Conservation (phyloP, 179 eudicot species). For the Amaranthus tricolor region DNA sequence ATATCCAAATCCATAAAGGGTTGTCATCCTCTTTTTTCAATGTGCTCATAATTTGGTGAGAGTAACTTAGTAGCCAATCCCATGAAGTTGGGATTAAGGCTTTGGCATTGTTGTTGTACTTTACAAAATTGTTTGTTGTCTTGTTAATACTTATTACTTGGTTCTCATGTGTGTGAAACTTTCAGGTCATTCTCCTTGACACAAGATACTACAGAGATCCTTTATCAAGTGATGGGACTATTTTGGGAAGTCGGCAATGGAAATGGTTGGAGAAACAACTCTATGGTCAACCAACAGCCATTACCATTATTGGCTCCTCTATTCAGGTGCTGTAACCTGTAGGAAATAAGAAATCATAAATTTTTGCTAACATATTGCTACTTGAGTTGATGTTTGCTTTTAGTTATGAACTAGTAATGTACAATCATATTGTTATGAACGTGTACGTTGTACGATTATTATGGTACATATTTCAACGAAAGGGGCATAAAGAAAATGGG, state of each 20-base stretch:
- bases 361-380: neutral
- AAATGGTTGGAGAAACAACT: slow-evolving; percentile 65
- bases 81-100: no score
- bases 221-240: slow-evolving; percentile 55
- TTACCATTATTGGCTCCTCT: slow-evolving; percentile 70
- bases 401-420: neutral
- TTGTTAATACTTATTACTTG: neutral
- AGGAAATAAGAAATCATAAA: neutral
- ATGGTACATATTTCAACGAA: neutral
- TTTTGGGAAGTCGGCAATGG: slow-evolving; percentile 70
- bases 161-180: neutral
- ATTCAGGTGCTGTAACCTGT: slow-evolving; percentile 46
- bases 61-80: no score
- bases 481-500: neutral
- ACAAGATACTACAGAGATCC: slow-evolving; percentile 80
- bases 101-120: neutral
- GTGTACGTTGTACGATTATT: neutral
- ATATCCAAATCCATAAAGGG: neutral
- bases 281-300: slow-evolving; percentile 46
- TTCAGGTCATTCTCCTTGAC: slow-evolving; percentile 67
- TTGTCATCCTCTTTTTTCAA: neutral
- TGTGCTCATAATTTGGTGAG: slow-evolving; percentile 4
- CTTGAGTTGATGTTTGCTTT: neutral
- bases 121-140: neutral
- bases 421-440: neutral